phyloP scores from a whole-genome alignment of 164 flowering plant species.

The Brasenia schreberi region DNA sequence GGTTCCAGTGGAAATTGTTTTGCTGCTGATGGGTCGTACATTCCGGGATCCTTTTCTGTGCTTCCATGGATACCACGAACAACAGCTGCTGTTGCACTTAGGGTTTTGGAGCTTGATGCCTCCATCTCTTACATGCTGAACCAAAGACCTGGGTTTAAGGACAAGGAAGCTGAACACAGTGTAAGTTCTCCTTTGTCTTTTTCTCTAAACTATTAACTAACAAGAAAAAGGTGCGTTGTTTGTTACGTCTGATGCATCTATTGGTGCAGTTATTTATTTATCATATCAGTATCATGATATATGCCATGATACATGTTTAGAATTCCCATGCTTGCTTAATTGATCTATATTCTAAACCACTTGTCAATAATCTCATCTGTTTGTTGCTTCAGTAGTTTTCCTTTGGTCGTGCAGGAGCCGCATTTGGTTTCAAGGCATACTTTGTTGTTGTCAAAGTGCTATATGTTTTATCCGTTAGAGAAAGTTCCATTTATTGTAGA shows the following conservation, averaged over 20 bases:
- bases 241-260: neutral
- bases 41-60: constrained; percentile 23
- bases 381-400: too few relatives aligned
- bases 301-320: too few relatives aligned
- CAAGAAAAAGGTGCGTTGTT: neutral
- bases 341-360: too few relatives aligned
- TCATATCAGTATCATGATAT: too few relatives aligned
- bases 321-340: too few relatives aligned
- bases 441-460: too few relatives aligned
- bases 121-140: constrained; percentile 40
- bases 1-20: constrained; percentile 12
- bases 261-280: neutral
- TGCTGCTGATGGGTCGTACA: constrained; percentile 10
- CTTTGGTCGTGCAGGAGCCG: too few relatives aligned
- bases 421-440: too few relatives aligned
- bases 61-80: constrained; percentile 88
- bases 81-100: constrained; percentile 67
- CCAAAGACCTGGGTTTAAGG: constrained; percentile 39
- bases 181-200: constrained; percentile 27
- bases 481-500: too few relatives aligned
- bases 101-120: constrained; percentile 73
- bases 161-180: constrained; percentile 24
- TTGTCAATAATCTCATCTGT: too few relatives aligned
- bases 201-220: neutral
- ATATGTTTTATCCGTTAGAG: too few relatives aligned